phyloP scores from a whole-genome alignment of 2,329 filamentous ascomycete species.

The Ceratocystis lukuohia region DNA sequence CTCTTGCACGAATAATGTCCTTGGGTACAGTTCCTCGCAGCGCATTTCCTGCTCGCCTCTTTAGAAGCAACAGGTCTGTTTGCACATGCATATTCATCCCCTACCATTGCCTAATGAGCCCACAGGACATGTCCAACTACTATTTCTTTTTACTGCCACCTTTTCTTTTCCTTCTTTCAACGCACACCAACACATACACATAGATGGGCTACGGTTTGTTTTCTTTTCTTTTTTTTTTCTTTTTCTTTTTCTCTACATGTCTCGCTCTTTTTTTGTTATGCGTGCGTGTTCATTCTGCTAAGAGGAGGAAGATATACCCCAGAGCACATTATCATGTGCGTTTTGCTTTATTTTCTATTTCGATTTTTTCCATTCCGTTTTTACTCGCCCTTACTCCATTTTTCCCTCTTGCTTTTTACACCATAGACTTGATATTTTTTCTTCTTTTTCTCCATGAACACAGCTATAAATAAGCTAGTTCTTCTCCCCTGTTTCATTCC shows the following conservation, averaged over 20 bases:
- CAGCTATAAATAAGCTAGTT: not conserved
- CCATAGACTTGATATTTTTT: not conserved
- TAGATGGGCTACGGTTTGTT: not conserved
- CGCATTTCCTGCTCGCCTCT: too few relatives aligned
- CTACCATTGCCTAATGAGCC: too few relatives aligned
- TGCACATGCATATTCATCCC: not conserved
- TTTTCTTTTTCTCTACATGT: not conserved
- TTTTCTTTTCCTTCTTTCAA: not conserved
- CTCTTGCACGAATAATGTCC: too few relatives aligned
- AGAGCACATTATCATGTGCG: conserved; percentile 14
- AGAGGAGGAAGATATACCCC: conserved; percentile 19
- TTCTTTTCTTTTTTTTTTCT: not conserved
- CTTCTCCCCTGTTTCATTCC: not conserved
- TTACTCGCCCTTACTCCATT: not conserved
- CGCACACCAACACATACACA: not conserved
- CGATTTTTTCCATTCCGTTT: conserved; percentile 8
- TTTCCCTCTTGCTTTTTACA: conserved; percentile 10
- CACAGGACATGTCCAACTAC: too few relatives aligned
- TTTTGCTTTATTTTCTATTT: conserved; percentile 12
- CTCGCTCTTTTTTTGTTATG: not conserved
- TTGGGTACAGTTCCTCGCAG: too few relatives aligned
- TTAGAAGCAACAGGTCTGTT: not conserved
- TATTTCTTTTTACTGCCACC: too few relatives aligned
- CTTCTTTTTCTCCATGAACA: not conserved
- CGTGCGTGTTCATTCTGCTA: conserved; percentile 1